These are phyloP conservation scores for Mortierella antarctica DNA, from an alignment of 192 early-diverging fungal genomes.

Conservation along the genomic window DNA sequence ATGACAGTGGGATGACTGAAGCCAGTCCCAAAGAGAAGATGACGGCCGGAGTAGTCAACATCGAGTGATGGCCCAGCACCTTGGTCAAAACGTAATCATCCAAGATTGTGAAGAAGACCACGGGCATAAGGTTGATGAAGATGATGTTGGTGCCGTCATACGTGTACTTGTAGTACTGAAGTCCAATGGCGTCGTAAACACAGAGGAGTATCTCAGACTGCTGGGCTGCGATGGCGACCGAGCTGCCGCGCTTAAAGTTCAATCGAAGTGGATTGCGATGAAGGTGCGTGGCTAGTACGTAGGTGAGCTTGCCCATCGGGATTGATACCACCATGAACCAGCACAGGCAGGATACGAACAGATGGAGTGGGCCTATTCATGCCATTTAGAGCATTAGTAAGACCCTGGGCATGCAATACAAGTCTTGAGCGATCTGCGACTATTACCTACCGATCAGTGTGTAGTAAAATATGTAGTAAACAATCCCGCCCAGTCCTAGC, in stretches of 20 bases:
- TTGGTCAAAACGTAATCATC: conserved; percentile 80
- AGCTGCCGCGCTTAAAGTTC: conserved; percentile 72
- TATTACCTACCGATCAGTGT: conserved; percentile 55
- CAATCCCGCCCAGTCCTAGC: conserved; percentile 57
- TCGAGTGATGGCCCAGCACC: conserved; percentile 49
- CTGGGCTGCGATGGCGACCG: conserved; percentile 22
- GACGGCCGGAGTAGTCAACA: conserved; percentile 69
- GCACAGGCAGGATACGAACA: conserved; percentile 79
- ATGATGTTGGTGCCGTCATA: conserved; percentile 97
- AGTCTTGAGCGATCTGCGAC: background rate
- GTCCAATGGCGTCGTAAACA: conserved; percentile 89
- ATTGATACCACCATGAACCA: conserved; percentile 90
- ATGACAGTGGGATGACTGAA: conserved; percentile 91
- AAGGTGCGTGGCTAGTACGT: conserved; percentile 81
- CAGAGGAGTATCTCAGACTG: conserved; percentile 81
- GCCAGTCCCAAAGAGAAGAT: conserved; percentile 78
- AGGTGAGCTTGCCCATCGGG: conserved; percentile 95
- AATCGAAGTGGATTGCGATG: conserved; percentile 81
- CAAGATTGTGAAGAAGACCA: conserved; percentile 86
- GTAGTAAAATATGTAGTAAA: conserved; percentile 62
- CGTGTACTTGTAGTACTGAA: conserved; percentile 97
- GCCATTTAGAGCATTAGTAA: conserved; percentile 19
- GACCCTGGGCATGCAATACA: background rate
- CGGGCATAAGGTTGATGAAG: conserved; percentile 89
- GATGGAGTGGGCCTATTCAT: conserved; percentile 78